Evolutionary conservation across 257 asterid genomes (phyloP).

Genomic region (Gardenia jasminoides): DNA sequence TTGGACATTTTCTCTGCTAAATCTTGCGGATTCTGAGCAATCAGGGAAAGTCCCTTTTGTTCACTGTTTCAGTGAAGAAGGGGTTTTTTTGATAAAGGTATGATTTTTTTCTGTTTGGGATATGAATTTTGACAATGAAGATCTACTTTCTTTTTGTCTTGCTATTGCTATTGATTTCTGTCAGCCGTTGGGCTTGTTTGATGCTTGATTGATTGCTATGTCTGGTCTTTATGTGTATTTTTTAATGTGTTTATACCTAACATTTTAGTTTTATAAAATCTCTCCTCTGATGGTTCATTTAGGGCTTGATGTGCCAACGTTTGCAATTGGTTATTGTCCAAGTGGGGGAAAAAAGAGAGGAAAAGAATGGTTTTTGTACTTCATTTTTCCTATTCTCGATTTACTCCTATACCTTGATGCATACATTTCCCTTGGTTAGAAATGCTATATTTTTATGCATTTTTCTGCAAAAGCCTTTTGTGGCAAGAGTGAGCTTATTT

Average conservation of each 20-base stretch:
- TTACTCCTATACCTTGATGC: slow-evolving; percentile 14
- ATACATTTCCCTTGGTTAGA: slow-evolving; percentile 13
- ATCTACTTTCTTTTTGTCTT: slow-evolving; percentile 34
- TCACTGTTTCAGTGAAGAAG: slow-evolving; percentile 10
- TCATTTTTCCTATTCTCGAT: not conserved
- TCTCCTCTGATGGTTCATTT: not conserved
- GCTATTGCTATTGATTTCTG: slow-evolving; percentile 8
- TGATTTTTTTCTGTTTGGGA: slow-evolving; percentile 18
- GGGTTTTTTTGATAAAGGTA: slow-evolving; percentile 37
- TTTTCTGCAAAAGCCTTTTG: slow-evolving; percentile 19
- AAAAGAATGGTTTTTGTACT: not conserved
- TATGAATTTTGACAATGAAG: slow-evolving; percentile 32
- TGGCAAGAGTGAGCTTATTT: slow-evolving; percentile 21
- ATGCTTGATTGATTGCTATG: slow-evolving; percentile 28
- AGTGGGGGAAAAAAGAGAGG: not conserved
- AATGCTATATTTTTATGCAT: slow-evolving; percentile 16
- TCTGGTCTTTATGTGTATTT: slow-evolving; percentile 21
- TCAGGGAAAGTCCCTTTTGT: slow-evolving; percentile 30
- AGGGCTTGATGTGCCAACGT: slow-evolving; percentile 13
- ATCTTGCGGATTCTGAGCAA: slow-evolving; percentile 35
- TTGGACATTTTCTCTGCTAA: slow-evolving; percentile 20
- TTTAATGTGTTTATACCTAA: slow-evolving; percentile 35
- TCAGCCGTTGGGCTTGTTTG: not conserved
- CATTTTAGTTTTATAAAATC: slow-evolving; percentile 23
- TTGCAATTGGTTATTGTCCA: not conserved